Evolutionary conservation across 257 asterid genomes (phyloP), one percentile per base, ranked within the genome.

Genomic region (Solanum ahanhuiri): DNA sequence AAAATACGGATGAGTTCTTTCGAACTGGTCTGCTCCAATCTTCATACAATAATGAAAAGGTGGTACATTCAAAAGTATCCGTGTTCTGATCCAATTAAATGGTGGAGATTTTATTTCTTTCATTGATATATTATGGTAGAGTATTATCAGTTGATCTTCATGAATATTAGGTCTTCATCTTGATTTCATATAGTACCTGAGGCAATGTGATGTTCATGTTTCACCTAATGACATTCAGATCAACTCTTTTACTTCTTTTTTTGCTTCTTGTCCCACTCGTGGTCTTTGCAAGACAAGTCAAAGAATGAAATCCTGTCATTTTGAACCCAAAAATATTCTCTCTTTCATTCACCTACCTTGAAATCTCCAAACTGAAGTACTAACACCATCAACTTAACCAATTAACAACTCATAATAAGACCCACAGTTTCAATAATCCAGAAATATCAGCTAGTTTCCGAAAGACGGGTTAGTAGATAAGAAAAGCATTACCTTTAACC

Each of bases 401-500:
- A 45, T 79, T 43, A 41, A 43, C 37, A 6, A 76, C 35, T 76
- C 83, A 76, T 75, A 73, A 37, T 39, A 39, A 39, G 33, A 37
- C 82, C 81, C 23, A 72, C 43, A 75, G 2, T 22, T 75, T 37
- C 22, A 75, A 75, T 23, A 23, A 76, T 76, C 37, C 35, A 23
- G 60, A 76, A 76, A 15, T 28, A 43, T 79, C 83, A 79, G 64
- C 83, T 79, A 14, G 39, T 43, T 15, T 45, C 57, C 41, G 5
- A 79, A 79, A 43, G 66, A 45, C 23, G 22, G 83, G 25, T 79
- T n/a, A 43, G 83, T 79, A 79, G 73, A 79, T 79, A 84, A 82
- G 87, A 88, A 88, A 88, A 39, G 81, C 31, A 72, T 87, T 92
- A 95, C 98, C 99, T 94, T 97, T 89, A 97, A 90, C 98, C 98